phyloP scores from a whole-genome alignment of 2,329 filamentous ascomycete species.

The Aspergillus latus region DNA sequence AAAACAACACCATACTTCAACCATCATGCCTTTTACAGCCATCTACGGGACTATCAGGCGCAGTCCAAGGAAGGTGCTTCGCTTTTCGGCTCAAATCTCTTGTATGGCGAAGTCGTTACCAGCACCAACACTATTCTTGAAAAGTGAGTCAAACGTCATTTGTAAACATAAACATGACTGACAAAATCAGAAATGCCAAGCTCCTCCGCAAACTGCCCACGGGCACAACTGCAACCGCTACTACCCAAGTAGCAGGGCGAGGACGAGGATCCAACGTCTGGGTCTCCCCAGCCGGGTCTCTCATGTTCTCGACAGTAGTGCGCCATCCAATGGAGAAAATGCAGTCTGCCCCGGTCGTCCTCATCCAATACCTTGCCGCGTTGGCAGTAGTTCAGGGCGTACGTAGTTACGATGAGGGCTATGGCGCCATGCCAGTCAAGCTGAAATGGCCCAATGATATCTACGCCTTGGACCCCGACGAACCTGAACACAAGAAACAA shows the following conservation, averaged over 20 bases:
- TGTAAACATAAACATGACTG: neutral
- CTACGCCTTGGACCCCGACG: constrained; percentile 67
- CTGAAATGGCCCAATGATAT: constrained; percentile 99
- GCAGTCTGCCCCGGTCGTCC: constrained; percentile 75
- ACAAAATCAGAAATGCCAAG: constrained; percentile 64
- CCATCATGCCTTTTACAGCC: constrained; percentile 73
- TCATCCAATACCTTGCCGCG: constrained; percentile 89
- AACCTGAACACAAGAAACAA: constrained; percentile 42
- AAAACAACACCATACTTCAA: constrained; percentile 84
- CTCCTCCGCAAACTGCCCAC: constrained; percentile 73
- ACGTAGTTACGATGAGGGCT: constrained; percentile 73
- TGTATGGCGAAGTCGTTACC: constrained; percentile 91
- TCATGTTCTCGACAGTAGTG: constrained; percentile 87
- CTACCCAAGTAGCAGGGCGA: constrained; percentile 81
- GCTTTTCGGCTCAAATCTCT: constrained; percentile 71
- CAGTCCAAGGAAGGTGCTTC: constrained; percentile 56
- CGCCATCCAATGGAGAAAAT: constrained; percentile 76
- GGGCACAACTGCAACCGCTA: constrained; percentile 86
- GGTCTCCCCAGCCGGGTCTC: constrained; percentile 81
- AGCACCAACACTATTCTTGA: constrained; percentile 93
- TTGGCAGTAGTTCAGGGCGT: constrained; percentile 84
- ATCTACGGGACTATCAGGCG: constrained; percentile 65
- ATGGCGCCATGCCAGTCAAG: constrained; percentile 73
- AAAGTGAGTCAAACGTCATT: constrained; percentile 57
- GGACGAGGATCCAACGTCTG: constrained; percentile 92